Base-by-base conservation (phyloP, 768 basidiomycete species). In the Mrakia gelida region DNA sequence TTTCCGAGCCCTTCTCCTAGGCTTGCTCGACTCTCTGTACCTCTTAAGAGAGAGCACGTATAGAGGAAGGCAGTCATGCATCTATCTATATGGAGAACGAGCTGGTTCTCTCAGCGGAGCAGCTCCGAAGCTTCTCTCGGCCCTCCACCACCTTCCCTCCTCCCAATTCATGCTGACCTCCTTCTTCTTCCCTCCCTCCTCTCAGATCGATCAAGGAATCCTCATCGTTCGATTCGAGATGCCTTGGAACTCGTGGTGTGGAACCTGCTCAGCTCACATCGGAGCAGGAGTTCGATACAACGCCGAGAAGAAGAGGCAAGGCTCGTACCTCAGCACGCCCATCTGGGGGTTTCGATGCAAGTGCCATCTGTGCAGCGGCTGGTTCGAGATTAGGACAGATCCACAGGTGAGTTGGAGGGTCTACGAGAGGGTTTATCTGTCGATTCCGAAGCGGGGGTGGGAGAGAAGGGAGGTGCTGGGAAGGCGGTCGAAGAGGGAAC, bases 261-360 rank as follows among this genome's bases (percentile, higher is more conserved):
- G 68, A 52, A 52, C 54, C 16, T 75, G 80, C 79, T 61, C 68
- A 77, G 92, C 92, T 81, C 97, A 98, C 86, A 93, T 99, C 72
- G 97, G 97, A 16, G 97, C 97, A 89, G 97, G 97, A 32, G 97
- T 99, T 2, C 92, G 97, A n/a, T 99, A 98, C 87, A 99, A 99
- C 81, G 97, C 97, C 0, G 95, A 98, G 85, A 99, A 99, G 89
- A 92, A 92, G 87, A 98, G 96, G 85, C 89, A 98, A 49, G 97
- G 97, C 21, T 90, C 89, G 77, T 99, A 99, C 85, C 94, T 92
- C 83, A 93, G 93, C 9, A 98, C 95, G 0, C 92, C 95, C 15
- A 98, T 99, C 75, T 98, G 87, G 83, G 92, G 91, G 9, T 99
- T 99, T 84, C 89, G 95, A 67, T 98, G 97, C 85, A 99, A 99